phyloP scores from a whole-genome alignment of 306 rosid genomes.

The Oxytropis ochrocephala region DNA sequence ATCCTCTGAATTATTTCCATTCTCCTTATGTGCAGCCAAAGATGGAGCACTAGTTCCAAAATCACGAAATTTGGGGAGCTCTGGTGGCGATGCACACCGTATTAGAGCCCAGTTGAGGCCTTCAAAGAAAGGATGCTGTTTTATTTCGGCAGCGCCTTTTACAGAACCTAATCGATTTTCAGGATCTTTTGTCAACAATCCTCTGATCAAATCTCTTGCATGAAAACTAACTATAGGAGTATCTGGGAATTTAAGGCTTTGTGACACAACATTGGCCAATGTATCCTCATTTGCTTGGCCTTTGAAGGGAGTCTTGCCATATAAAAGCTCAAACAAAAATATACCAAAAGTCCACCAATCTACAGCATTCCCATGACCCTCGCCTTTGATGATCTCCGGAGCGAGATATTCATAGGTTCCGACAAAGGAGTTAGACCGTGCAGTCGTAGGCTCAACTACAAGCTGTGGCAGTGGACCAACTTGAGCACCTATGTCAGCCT shows the following conservation, averaged over 20 bases:
- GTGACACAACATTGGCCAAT: slow-evolving; percentile 64
- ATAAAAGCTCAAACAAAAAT: slow-evolving; percentile 77
- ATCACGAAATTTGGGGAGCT: slow-evolving; percentile 64
- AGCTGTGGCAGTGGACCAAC: slow-evolving; percentile 80
- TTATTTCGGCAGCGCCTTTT: slow-evolving; percentile 91
- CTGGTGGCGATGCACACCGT: slow-evolving; percentile 86
- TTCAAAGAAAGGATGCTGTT: slow-evolving; percentile 89
- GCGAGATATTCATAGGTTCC: slow-evolving; percentile 98
- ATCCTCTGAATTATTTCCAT: slow-evolving; percentile 46
- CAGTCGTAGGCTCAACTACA: slow-evolving; percentile 83
- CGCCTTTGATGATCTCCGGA: slow-evolving; percentile 84
- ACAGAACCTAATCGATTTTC: slow-evolving; percentile 84
- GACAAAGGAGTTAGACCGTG: slow-evolving; percentile 88
- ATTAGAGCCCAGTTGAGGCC: slow-evolving; percentile 98
- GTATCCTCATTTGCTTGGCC: slow-evolving; percentile 82
- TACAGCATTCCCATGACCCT: slow-evolving; percentile 87
- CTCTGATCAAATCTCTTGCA: slow-evolving; percentile 84
- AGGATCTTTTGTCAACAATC: slow-evolving; percentile 80
- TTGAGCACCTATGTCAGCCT: slow-evolving; percentile 58
- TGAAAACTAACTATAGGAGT: slow-evolving; percentile 81
- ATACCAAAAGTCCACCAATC: slow-evolving; percentile 99
- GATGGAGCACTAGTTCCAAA: slow-evolving; percentile 36
- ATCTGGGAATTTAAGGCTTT: slow-evolving; percentile 81
- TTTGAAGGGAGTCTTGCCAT: slow-evolving; percentile 93
- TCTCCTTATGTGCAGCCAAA: slow-evolving; percentile 46